Evolutionary conservation across 257 asterid species (phyloP).

Genomic region (Parsonsia alboflavescens): DNA sequence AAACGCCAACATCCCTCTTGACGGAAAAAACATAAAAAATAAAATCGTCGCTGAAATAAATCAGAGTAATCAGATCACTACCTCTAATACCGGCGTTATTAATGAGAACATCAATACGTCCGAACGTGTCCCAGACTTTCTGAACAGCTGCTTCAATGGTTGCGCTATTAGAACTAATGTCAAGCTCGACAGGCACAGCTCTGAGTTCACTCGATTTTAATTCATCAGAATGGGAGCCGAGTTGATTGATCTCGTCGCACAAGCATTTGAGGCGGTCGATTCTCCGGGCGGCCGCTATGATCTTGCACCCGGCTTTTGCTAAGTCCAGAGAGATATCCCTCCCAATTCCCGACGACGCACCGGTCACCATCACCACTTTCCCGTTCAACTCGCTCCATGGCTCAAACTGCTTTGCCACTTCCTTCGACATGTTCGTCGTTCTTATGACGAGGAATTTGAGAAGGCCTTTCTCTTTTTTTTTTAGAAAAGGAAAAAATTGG

Average conservation of each 20-base stretch:
- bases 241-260: conserved; percentile 12
- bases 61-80: neutral
- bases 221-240: neutral
- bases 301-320: conserved; percentile 46
- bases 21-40: neutral
- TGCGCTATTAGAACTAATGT: conserved; percentile 32
- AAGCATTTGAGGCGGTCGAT: conserved; percentile 4
- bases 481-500: no score
- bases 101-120: conserved; percentile 52
- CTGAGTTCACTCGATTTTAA: neutral
- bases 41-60: no score
- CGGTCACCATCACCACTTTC: conserved; percentile 24
- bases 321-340: conserved; percentile 33
- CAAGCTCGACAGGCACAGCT: conserved; percentile 56
- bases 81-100: conserved; percentile 69
- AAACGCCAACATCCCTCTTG: neutral
- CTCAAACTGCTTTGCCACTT: conserved; percentile 14
- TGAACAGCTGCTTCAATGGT: conserved; percentile 36
- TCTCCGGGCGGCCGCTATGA: conserved; percentile 21
- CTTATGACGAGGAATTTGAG: no score
- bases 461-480: no score
- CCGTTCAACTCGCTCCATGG: conserved; percentile 11
- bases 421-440: neutral
- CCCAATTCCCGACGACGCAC: conserved; percentile 25
- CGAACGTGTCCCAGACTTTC: conserved; percentile 63